Percentiles rank a stretch among this genome's conserved stretches.
Conservation (phyloP, 345 rosid genomes). For the Cochlearia excelsa region DNA sequence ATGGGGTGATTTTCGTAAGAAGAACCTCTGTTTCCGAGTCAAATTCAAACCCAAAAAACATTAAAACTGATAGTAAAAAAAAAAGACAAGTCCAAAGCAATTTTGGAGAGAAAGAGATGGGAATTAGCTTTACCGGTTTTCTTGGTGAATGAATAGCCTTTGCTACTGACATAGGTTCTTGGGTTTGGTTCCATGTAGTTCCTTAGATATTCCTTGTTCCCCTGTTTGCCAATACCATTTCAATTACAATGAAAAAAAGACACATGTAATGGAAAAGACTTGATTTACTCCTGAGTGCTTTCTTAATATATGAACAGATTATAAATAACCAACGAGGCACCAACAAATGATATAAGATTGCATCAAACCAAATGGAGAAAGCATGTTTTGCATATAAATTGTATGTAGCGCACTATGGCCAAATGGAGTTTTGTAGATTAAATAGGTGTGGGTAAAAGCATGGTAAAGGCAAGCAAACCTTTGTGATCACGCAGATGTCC, state of each 20-base stretch:
- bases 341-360: neutral
- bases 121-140: constrained; percentile 44
- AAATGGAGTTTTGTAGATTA: neutral
- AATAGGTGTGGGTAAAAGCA: neutral
- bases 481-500: constrained; percentile 80
- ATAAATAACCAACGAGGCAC: no score
- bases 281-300: neutral
- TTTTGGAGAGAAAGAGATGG: neutral
- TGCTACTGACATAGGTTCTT: constrained; percentile 55
- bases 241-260: constrained; percentile 8
- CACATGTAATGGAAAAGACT: constrained; percentile 5
- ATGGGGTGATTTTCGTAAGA: constrained; percentile 56
- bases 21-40: constrained; percentile 50
- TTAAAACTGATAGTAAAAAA: constrained; percentile 3
- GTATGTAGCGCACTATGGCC: neutral
- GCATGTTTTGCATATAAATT: neutral
- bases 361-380: neutral
- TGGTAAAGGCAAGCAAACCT: constrained; percentile 41
- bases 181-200: constrained; percentile 80
- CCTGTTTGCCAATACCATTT: constrained; percentile 41
- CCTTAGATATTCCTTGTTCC: constrained; percentile 69
- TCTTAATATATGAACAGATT: no score
- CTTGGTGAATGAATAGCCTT: constrained; percentile 61
- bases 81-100: neutral
- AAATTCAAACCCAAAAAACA: neutral